Evolutionary conservation across 805 yeast species (phyloP), one percentile per base, ranked within the genome.

Genomic region (Lipomyces yamanashiensis): DNA sequence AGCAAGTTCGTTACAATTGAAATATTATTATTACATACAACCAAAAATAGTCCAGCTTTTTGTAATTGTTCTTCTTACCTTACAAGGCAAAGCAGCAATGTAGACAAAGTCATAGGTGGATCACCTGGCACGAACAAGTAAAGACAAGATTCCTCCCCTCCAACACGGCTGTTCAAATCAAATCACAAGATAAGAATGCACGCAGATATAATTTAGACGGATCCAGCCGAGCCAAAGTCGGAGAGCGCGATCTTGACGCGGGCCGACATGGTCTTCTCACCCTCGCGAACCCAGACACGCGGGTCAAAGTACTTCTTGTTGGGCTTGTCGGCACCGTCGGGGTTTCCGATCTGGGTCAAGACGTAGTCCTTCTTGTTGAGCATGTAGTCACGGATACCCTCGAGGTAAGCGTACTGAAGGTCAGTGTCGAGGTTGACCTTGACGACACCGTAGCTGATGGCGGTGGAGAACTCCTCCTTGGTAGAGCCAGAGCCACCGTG

Each of bases 231-330:
- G 76, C 75, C 92, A 96, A 95, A 95, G 77, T 90, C 82, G 58
- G 80, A 83, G 78, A 95, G 84, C 75, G 96, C 96, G 79, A 86
- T 88, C 67, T 89, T 72, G 76, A 95, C 84, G 87, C 98, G 90
- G 72, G 79, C 81, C 72, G 87, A 72, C 98, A 95, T 93, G 77
- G 98, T 92, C 92, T 92, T 92, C 86, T 95, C 99, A 86, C 99
- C 98, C 84, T 93, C 98, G 87, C 98, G 92, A 72, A 95, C 98
- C 99, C 99, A 95, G 81, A 92, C 98, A 88, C 99, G 93, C 83
- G 99, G 99, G 84, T 95, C 99, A 79, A 91, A 95, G 91, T 83
- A 92, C 85, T 95, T 95, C 92, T 95, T 95, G 93, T 95, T 95
- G 84, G 99, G 99, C 86, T 91, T 90, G 83, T 95, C 98, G 62